These are phyloP conservation scores for Medicago arabica DNA, from an alignment of 306 rosid species.

Conservation along the genomic window DNA sequence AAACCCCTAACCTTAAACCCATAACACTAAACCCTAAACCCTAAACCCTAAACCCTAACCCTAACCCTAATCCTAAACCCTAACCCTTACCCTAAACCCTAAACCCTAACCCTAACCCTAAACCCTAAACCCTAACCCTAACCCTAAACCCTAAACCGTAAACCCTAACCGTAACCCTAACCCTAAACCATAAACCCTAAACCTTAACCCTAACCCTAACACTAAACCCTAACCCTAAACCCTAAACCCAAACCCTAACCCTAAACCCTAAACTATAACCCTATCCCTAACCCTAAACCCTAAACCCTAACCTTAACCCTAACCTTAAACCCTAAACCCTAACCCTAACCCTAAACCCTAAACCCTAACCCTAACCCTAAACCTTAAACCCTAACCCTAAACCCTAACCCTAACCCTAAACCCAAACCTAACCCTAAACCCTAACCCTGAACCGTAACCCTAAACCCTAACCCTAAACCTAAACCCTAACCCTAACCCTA, in stretches of 20 bases:
- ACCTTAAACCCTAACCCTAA: too few species aligned
- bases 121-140: not conserved
- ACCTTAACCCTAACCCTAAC: not conserved
- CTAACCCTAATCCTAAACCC: conserved; percentile 2
- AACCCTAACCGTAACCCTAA: not conserved
- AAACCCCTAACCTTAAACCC: not conserved
- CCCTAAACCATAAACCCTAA: not conserved
- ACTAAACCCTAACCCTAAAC: not conserved
- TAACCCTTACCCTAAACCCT: not conserved
- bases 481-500: too few species aligned
- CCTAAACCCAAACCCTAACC: not conserved
- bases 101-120: not conserved
- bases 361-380: too few species aligned
- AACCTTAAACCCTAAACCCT: not conserved
- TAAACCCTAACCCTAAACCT: not conserved
- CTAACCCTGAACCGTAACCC: too few species aligned
- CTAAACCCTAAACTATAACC: conserved; percentile 1
- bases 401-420: too few species aligned
- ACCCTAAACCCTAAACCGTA: not conserved
- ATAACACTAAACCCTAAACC: not conserved
- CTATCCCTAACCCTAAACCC: too few species aligned
- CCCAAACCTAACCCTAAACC: too few species aligned
- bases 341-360: too few species aligned
- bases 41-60: not conserved
- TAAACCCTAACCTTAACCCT: too few species aligned